Evolutionary conservation across 148 eudicot species (phyloP), one percentile per base, ranked within the genome.

Genomic region (Amaranthus hypochondriacus): DNA sequence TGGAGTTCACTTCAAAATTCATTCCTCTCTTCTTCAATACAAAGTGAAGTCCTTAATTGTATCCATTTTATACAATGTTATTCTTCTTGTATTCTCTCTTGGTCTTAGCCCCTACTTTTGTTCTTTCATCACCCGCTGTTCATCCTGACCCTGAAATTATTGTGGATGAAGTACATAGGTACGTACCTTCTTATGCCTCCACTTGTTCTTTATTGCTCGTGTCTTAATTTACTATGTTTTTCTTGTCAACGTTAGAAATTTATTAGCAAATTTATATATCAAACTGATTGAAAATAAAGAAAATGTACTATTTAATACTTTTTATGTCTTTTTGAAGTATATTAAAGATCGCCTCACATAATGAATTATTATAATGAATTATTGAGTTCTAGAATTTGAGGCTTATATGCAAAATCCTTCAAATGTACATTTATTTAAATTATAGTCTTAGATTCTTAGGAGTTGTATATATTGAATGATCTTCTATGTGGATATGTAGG

Each of bases 161-260:
- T 5, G 90, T 80, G 12, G 78, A 87, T 81, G 83, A 87, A 69
- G 90, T 89, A 39, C 86, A 89, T 54, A 85, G 84, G 92, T 89
- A 78, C 70, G 53, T 59, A 44, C 68, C 50, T 50, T 60, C n/a
- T 39, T 5, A 14, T 58, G 63, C 48, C 68, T 74, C 71, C 62
- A 77, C 52, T 39, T 13, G 6, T 47, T 3, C 2, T 15, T 5
- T 3, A 51, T 13, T 7, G 39, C 39, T 28, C 39, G 5, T 63
- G 7, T 50, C 39, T 73, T 60, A 56, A 49, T 46, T 18, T 46
- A 15, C 4, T 13, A 44, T 71, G 46, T 71, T 18, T 55, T 47
- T 13, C 21, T 7, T n/a, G 39, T 65, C 43, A 11, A 28, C 39
- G 39, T 28, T 28, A 28, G 39, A 48, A 14, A 66, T 50, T 4